Base-by-base conservation (phyloP, 495 filamentous ascomycete species). In the Penicillium antarcticum region DNA sequence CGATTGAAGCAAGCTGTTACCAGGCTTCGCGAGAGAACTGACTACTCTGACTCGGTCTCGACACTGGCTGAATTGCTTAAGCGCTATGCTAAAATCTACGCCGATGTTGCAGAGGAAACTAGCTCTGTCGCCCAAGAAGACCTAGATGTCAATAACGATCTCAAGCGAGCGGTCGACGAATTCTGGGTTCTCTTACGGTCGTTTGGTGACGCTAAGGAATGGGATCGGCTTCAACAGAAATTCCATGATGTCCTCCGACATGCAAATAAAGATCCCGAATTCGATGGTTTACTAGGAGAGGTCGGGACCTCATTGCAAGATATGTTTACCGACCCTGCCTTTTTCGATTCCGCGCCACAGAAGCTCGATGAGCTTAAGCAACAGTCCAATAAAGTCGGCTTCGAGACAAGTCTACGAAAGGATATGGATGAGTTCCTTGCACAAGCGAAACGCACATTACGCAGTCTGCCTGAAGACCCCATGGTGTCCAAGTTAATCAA, bases 1-100 rank as follows among this genome's bases (percentile, higher is more conserved):
- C 81, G 91, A 4, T 71, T 96, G 53, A 91, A 91, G 67, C 75
- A 85, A 54, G 80, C 85, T 0, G 84, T 97, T n/a, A 29, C 80
- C 19, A 88, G 84, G 43, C 78, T 97, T 14, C 76, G 90, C 21
- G 75, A 88, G 57, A 82, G 88, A 13, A 79, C 78, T 19, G 89
- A 95, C 59, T 96, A 96, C 62, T 82, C 84, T 0, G 85, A 95
- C 47, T 95, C 90, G 0, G 89, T 96, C 4, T 86, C 87, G 2
- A 92, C 87, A 0, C 60, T 97, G 35, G 79, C 82, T 4, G 69
- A 87, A 3, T 74, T 97, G 38, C 75, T 96, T 38, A 83, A 89
- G 59, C 81, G 85, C 31, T 96, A 96, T 60, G 87, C 84, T 23
- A 76, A 82, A 53, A 69, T 84, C 11, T 96, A 96, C 63, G 86